A percentile compares a stretch with the other conserved stretches of the same genome.
Evolutionary conservation across 2,329 filamentous ascomycete species (phyloP).

Genomic region (Berkeleyomyces rouxiae): DNA sequence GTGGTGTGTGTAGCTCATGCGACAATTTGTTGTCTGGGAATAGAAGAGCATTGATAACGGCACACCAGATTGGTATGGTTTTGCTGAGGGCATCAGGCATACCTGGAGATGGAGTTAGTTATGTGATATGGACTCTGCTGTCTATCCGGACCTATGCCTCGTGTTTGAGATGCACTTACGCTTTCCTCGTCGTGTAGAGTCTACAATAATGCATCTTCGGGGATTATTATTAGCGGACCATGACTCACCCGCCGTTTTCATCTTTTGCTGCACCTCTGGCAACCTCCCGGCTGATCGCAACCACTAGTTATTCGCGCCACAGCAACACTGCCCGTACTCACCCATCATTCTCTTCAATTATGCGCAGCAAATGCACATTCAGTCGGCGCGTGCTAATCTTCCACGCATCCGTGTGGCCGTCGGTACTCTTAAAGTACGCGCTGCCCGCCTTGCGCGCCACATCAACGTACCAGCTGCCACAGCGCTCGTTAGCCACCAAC

Average conservation of each 20-base stretch:
- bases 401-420: constrained; percentile 86
- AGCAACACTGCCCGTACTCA: constrained; percentile 22
- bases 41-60: constrained; percentile 63
- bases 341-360: constrained; percentile 52
- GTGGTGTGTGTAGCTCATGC: constrained; percentile 51
- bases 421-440: constrained; percentile 95
- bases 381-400: constrained; percentile 69
- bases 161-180: constrained; percentile 29
- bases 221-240: background rate
- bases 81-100: constrained; percentile 93
- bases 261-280: constrained; percentile 19
- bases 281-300: no score
- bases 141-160: background rate
- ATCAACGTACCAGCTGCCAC: constrained; percentile 85
- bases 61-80: constrained; percentile 86
- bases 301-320: background rate
- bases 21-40: constrained; percentile 40
- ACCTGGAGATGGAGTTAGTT: constrained; percentile 25
- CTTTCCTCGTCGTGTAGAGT: constrained; percentile 85
- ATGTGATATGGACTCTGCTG: background rate
- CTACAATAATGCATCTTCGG: constrained; percentile 60
- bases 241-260: constrained; percentile 42
- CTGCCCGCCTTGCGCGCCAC: constrained; percentile 49
- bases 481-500: constrained; percentile 81
- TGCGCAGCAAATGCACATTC: constrained; percentile 63